Evolutionary conservation across 768 basidiomycete species (phyloP).

Genomic region (Tephrocybe sp.): DNA sequence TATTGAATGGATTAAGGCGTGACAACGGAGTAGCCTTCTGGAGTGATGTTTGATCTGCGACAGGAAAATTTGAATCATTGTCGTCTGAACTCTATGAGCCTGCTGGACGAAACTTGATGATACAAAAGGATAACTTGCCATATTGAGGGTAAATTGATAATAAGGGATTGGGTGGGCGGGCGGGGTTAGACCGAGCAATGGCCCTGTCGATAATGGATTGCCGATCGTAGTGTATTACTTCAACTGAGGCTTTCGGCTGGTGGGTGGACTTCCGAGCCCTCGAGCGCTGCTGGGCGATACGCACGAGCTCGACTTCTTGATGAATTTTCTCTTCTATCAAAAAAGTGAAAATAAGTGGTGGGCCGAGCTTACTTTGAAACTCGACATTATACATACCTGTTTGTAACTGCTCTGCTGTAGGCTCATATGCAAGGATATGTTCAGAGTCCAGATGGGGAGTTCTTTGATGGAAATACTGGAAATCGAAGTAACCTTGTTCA

Average conservation of each 20-base stretch:
- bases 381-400: constrained; percentile 9
- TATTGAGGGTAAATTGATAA: neutral
- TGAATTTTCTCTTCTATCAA: constrained; percentile 7
- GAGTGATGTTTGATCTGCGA: neutral
- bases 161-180: neutral
- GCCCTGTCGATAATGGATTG: neutral
- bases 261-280: constrained; percentile 5
- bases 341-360: neutral
- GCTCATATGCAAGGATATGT: constrained; percentile 7
- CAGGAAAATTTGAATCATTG: too few species aligned
- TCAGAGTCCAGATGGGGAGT: constrained; percentile 1
- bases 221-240: too few species aligned
- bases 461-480: neutral
- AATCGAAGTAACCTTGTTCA: too few species aligned
- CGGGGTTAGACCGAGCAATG: neutral
- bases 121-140: neutral
- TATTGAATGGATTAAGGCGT: constrained; percentile 4
- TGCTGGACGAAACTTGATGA: too few species aligned
- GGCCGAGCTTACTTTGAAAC: too few species aligned
- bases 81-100: too few species aligned
- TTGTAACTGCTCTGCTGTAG: constrained; percentile 1
- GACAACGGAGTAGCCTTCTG: neutral
- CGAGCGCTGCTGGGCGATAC: constrained; percentile 5
- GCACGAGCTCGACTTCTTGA: constrained; percentile 10
- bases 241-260: too few species aligned